Conservation (phyloP, 352 stramenopile species). For the Globisporangium echinulatum region DNA sequence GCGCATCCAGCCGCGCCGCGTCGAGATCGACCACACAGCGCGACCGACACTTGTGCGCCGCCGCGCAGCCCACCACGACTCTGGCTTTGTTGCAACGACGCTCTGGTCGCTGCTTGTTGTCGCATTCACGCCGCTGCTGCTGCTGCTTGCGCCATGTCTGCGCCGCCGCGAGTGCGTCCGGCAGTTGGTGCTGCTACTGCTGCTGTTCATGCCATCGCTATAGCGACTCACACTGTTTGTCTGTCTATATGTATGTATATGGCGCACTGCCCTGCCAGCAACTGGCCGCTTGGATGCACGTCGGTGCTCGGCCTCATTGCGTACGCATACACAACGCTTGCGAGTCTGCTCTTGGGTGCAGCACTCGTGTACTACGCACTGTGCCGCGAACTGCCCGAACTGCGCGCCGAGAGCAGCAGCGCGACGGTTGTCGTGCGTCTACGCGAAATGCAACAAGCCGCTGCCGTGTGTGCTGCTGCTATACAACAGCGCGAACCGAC, state of each 20-base stretch:
- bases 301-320: conserved; percentile 45
- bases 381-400: conserved; percentile 50
- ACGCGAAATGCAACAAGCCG: conserved; percentile 25
- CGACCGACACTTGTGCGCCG: neutral
- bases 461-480: conserved; percentile 31
- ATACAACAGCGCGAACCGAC: conserved; percentile 35
- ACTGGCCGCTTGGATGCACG: conserved; percentile 62
- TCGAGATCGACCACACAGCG: conserved; percentile 10
- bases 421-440: conserved; percentile 31
- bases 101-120: conserved; percentile 51
- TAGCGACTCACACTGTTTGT: neutral
- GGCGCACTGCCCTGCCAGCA: conserved; percentile 18
- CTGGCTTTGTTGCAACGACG: conserved; percentile 43
- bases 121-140: conserved; percentile 45
- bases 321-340: conserved; percentile 37
- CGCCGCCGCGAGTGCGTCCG: conserved; percentile 41
- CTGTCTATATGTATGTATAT: neutral
- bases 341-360: conserved; percentile 35
- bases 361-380: conserved; percentile 54
- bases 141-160: conserved; percentile 47
- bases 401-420: conserved; percentile 26
- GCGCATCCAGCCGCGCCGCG: neutral
- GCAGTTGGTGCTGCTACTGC: neutral
- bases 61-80: neutral
- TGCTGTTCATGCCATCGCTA: conserved; percentile 2